phyloP scores from a whole-genome alignment of 371 early-diverging fungal genomes.

The Coemansia sp. region DNA sequence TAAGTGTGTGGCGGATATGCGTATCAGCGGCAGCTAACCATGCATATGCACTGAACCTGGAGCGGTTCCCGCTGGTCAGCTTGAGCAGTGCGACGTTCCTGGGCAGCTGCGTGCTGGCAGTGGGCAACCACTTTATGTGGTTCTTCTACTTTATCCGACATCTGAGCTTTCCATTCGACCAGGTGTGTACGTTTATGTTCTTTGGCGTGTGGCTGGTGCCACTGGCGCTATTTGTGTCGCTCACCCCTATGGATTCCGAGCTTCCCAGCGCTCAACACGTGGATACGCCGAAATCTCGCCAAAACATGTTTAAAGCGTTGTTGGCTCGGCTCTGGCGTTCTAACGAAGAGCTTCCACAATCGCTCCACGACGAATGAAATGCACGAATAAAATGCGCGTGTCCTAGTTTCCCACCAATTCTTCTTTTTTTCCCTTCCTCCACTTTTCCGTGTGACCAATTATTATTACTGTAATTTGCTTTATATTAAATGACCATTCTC shows the following conservation, averaged over 20 bases:
- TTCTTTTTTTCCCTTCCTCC: not conserved
- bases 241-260: conserved; percentile 35
- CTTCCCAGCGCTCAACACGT: conserved; percentile 33
- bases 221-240: conserved; percentile 49
- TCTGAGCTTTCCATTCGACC: conserved; percentile 21
- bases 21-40: conserved; percentile 29
- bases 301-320: conserved; percentile 31
- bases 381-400: conserved; percentile 3
- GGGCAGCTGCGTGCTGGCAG: conserved; percentile 34
- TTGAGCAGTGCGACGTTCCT: conserved; percentile 19
- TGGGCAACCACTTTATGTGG: conserved; percentile 50
- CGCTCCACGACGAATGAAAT: conserved; percentile 25
- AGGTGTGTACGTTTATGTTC: conserved; percentile 49
- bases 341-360: conserved; percentile 14
- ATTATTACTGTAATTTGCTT: not conserved
- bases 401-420: not conserved
- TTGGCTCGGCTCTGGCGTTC: conserved; percentile 11
- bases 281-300: conserved; percentile 9
- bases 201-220: conserved; percentile 53
- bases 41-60: conserved; percentile 33
- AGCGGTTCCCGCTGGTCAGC: conserved; percentile 36
- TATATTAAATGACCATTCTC: conserved; percentile 17
- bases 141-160: conserved; percentile 41
- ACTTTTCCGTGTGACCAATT: not conserved
- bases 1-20: conserved; percentile 33